Evolutionary conservation across 306 rosid species (phyloP).

Genomic region (Casuarina cunninghamiana): DNA sequence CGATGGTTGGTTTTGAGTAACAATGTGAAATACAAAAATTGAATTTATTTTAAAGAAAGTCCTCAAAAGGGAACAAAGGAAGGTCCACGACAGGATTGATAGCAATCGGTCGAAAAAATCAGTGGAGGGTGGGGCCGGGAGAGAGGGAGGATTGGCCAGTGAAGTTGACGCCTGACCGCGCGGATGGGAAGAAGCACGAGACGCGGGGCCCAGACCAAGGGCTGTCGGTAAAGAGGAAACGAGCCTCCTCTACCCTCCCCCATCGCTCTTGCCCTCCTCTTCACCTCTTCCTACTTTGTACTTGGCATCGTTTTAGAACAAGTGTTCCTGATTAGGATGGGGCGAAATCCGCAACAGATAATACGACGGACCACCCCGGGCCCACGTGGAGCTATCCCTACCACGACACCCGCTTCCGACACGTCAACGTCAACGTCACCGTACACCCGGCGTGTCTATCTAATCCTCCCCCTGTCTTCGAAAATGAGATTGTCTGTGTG

Average conservation of each 20-base stretch:
- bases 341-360: no score
- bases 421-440: conserved; percentile 52
- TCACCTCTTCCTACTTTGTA: conserved; percentile 2
- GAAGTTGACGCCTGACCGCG: conserved; percentile 7
- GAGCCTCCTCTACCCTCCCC: conserved; percentile 24
- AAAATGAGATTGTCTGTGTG: neutral
- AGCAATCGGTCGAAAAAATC: neutral
- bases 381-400: conserved; percentile 25
- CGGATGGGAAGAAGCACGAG: conserved; percentile 22
- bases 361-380: neutral
- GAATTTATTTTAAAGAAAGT: no score
- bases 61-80: no score
- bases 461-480: neutral
- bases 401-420: conserved; percentile 43
- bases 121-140: conserved; percentile 1
- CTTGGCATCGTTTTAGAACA: no score
- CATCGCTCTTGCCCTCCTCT: conserved; percentile 6
- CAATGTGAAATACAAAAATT: no score
- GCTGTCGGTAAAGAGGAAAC: conserved; percentile 63
- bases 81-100: no score
- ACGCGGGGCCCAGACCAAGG: conserved; percentile 29
- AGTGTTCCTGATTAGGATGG: no score
- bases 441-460: neutral
- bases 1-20: no score
- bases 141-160: neutral